Evolutionary conservation across 139 green algal species (phyloP).

Genomic region (Chlamydomonas sphaeroides): DNA sequence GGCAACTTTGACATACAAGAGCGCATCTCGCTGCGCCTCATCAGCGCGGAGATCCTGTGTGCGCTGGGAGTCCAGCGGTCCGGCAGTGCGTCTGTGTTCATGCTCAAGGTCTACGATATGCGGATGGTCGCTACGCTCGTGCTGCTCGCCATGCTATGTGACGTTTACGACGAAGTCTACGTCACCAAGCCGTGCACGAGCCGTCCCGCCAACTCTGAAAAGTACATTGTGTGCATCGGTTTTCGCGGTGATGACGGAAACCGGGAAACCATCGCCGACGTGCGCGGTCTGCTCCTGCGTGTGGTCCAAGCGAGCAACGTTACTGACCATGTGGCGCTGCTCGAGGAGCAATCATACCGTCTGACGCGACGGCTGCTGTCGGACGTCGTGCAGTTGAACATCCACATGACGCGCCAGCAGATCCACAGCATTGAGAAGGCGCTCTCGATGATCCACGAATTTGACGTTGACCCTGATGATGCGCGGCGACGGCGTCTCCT

Average conservation of each 20-base stretch:
- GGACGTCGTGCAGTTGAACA: too few species aligned
- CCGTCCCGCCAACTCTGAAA: background rate
- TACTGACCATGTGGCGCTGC: background rate
- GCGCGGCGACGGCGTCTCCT: too few species aligned
- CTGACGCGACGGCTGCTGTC: too few species aligned
- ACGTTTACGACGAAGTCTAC: background rate
- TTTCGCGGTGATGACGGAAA: too few species aligned
- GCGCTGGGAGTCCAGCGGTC: background rate
- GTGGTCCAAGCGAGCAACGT: background rate
- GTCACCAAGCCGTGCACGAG: background rate
- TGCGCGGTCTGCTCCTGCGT: background rate
- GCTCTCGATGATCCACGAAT: too few species aligned
- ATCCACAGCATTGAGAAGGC: too few species aligned
- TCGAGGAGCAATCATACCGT: too few species aligned
- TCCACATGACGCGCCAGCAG: too few species aligned
- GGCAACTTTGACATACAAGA: background rate
- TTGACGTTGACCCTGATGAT: too few species aligned
- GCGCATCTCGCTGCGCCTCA: background rate
- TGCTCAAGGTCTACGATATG: background rate
- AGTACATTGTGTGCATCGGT: background rate
- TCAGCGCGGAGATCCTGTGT: background rate
- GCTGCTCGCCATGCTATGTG: background rate
- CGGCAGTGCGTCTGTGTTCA: background rate
- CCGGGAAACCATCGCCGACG: too few species aligned
- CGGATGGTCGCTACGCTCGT: background rate